Evolutionary conservation across 2,329 filamentous ascomycete genomes (phyloP).

Genomic region (Fusarium tricinctum): DNA sequence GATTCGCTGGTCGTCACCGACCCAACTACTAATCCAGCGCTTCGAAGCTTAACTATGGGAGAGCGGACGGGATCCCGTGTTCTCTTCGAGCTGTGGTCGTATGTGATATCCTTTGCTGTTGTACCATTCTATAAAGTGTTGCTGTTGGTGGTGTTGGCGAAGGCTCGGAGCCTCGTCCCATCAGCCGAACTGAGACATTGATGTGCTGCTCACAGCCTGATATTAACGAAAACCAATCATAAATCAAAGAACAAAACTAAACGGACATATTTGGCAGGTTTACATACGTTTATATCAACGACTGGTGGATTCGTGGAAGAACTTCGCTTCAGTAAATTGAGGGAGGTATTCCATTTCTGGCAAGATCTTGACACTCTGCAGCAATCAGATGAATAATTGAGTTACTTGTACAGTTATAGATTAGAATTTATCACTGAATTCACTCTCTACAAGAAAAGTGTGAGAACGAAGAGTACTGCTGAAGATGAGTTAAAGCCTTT

Average conservation of each 20-base stretch:
- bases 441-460: too few relatives aligned
- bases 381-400: background rate
- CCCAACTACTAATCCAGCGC: constrained; percentile 39
- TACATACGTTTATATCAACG: background rate
- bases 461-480: too few relatives aligned
- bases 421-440: too few relatives aligned
- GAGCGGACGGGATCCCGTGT: constrained; percentile 37
- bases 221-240: constrained; percentile 3
- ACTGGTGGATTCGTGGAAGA: background rate
- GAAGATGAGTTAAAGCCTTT: too few relatives aligned
- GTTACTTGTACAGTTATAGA: too few relatives aligned
- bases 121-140: background rate
- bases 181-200: constrained; percentile 9
- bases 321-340: background rate
- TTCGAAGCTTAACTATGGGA: constrained; percentile 38
- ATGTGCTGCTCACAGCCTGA: constrained; percentile 5
- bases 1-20: constrained; percentile 38
- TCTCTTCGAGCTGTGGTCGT: constrained; percentile 37
- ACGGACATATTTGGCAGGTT: accelerated
- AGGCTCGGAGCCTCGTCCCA: constrained; percentile 17
- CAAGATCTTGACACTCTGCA: background rate
- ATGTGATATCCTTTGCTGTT: background rate
- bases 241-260: background rate
- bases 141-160: background rate
- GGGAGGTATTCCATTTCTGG: too few relatives aligned